Conservation (phyloP, 2,329 filamentous ascomycete species). For the Colletotrichum musicola region DNA sequence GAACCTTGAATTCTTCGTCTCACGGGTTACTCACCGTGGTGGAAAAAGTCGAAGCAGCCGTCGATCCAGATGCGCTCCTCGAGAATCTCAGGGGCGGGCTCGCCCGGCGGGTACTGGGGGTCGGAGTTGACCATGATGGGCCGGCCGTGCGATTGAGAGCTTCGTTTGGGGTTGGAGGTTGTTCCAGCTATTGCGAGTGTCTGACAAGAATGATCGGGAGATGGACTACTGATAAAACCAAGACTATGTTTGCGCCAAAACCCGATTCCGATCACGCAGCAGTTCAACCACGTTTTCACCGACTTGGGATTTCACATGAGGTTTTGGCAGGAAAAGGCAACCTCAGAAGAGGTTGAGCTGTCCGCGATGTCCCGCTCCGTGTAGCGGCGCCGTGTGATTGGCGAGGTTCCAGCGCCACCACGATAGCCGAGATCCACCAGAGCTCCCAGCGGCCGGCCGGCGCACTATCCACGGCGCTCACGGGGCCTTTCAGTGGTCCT, state of each 20-base stretch:
- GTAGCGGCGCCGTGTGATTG: slow-evolving; percentile 37
- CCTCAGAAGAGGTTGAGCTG: neutral
- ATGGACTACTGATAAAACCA: slow-evolving; percentile 13
- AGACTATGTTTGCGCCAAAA: neutral
- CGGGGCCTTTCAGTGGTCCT: slow-evolving; percentile 14
- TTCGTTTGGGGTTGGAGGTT: neutral
- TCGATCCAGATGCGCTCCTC: slow-evolving; percentile 94
- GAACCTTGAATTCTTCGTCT: neutral
- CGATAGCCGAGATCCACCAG: slow-evolving; percentile 37
- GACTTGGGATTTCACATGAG: slow-evolving; percentile 38
- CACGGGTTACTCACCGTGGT: slow-evolving; percentile 76
- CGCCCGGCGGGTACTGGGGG: slow-evolving; percentile 53
- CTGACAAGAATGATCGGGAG: neutral
- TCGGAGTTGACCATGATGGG: slow-evolving; percentile 42
- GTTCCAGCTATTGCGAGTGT: neutral
- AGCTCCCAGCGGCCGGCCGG: slow-evolving; percentile 36
- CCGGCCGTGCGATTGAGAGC: neutral
- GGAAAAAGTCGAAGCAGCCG: slow-evolving; percentile 99
- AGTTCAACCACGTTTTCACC: slow-evolving; percentile 30
- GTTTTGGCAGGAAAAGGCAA: neutral
- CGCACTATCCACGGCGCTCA: slow-evolving; percentile 26
- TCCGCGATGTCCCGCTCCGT: slow-evolving; percentile 33
- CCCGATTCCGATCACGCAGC: neutral
- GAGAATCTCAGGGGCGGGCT: slow-evolving; percentile 66
- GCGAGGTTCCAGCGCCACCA: slow-evolving; percentile 37